Evolutionary conservation across 2,329 filamentous ascomycete genomes (phyloP), one percentile per base, ranked within the genome.

Genomic region (Sporothrix pseudoabietina): DNA sequence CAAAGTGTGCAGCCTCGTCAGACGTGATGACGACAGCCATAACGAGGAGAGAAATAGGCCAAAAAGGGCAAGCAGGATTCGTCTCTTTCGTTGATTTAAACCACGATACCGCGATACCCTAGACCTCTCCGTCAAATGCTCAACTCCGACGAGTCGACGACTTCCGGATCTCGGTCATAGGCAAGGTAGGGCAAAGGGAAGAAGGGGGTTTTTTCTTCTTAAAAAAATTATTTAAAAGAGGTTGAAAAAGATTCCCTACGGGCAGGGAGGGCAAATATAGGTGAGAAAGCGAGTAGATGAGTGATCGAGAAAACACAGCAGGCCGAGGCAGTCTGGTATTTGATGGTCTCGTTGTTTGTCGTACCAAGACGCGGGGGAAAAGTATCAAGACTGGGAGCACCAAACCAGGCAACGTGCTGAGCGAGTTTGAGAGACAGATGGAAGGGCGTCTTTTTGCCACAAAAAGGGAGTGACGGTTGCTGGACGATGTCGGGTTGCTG

Each of bases 1-100:
- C 83, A 80, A 90, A 90, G 79, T 87, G 87, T 77, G 82, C 83
- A 76, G 82, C 85, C 78, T 90, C 88, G 77, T 90, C 88, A 19
- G 87, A 85, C 59, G 84, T 79, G 74, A 89, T 81, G 77, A 88
- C 87, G 76, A 87, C 85, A 54, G 87, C 87, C 87, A 89, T 89
- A 74, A 5, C 44, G 39, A 71, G 66, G 55, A 22, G 66, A 32
- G 72, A 65, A 70, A 57, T 30, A 32, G 71, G 72, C 22, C 14
- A n/a, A 12, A 16, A 30, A 12, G 22, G 54, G 68, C 41, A 61
- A 59, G 22, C 22, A 57, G 69, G 19, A 49, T 55, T 41, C 63
- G 47, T 68, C 35, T 54, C n/a, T 4, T 32, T 61, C 14, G 44
- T 19, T 4, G 14, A 16, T 71, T 57, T 65, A 10, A 32, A 39